These are phyloP conservation scores for Auricularia cornea DNA, from an alignment of 768 basidiomycete genomes.

Conservation along the genomic window DNA sequence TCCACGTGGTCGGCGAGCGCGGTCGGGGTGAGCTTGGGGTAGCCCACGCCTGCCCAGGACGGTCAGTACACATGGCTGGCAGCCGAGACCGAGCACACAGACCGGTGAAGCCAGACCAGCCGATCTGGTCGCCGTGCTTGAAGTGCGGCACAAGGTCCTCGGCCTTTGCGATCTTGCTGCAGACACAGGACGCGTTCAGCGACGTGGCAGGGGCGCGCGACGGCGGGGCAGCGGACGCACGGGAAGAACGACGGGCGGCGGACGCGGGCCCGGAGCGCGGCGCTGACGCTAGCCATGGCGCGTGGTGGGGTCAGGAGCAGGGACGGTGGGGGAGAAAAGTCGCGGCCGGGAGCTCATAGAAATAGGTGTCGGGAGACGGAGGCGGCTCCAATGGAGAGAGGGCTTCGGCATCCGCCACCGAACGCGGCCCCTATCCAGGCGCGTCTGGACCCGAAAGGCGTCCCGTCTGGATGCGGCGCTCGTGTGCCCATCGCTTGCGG, in stretches of 20 bases:
- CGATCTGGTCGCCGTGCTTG: constrained; percentile 11
- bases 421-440: too few relatives aligned
- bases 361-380: too few relatives aligned
- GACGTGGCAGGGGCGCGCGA: too few relatives aligned
- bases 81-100: constrained; percentile 1
- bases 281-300: neutral
- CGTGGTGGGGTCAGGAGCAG: neutral
- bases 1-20: constrained; percentile 20
- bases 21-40: constrained; percentile 9
- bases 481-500: too few relatives aligned
- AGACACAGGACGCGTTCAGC: too few relatives aligned
- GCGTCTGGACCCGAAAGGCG: too few relatives aligned
- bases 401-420: too few relatives aligned
- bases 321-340: neutral
- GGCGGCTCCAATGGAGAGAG: too few relatives aligned
- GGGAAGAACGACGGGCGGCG: neutral
- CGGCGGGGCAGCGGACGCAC: too few relatives aligned
- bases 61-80: neutral
- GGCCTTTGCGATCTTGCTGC: constrained; percentile 4
- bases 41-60: neutral
- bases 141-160: constrained; percentile 10
- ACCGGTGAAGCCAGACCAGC: constrained; percentile 11
- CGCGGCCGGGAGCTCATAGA: too few relatives aligned
- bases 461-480: too few relatives aligned
- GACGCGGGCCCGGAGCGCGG: neutral